phyloP scores from a whole-genome alignment of 192 early-diverging fungal genomes.

The Jimgerdemannia flammicorona region DNA sequence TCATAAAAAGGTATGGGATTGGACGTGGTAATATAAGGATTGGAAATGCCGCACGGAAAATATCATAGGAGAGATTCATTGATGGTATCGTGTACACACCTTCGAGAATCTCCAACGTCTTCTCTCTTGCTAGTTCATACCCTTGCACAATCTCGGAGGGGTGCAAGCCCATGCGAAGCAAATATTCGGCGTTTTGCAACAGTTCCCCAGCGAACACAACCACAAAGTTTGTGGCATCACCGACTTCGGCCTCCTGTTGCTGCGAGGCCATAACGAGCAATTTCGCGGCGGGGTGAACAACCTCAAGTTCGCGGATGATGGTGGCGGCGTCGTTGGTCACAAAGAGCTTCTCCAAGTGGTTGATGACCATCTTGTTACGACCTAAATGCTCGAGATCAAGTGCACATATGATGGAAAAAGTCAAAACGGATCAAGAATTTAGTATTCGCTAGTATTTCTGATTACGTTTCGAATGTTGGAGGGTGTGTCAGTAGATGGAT shows the following conservation, averaged over 20 bases:
- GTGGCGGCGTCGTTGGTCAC: constrained; percentile 99
- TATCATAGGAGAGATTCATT: background rate
- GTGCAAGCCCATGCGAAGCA: constrained; percentile 93
- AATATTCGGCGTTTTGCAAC: constrained; percentile 87
- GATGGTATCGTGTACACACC: constrained; percentile 44
- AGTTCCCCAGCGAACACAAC: constrained; percentile 93
- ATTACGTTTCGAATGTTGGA: no score
- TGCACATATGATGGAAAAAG: background rate
- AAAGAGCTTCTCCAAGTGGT: constrained; percentile 97
- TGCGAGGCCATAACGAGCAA: constrained; percentile 94
- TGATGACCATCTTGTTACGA: constrained; percentile 99
- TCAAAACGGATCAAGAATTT: background rate
- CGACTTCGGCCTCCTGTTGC: constrained; percentile 96
- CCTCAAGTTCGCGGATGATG: constrained; percentile 95
- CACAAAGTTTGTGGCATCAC: constrained; percentile 96
- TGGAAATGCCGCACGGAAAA: constrained; percentile 3
- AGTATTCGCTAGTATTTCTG: no score
- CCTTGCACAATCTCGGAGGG: constrained; percentile 94
- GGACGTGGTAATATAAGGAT: background rate
- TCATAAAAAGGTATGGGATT: background rate
- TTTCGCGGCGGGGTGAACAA: constrained; percentile 96
- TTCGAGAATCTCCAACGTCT: constrained; percentile 78
- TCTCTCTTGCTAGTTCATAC: constrained; percentile 83
- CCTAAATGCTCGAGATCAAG: constrained; percentile 37
- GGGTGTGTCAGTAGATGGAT: no score